These are phyloP conservation scores for Pinus albicaulis DNA, from an alignment of 75 land plant species.

Conservation along the genomic window DNA sequence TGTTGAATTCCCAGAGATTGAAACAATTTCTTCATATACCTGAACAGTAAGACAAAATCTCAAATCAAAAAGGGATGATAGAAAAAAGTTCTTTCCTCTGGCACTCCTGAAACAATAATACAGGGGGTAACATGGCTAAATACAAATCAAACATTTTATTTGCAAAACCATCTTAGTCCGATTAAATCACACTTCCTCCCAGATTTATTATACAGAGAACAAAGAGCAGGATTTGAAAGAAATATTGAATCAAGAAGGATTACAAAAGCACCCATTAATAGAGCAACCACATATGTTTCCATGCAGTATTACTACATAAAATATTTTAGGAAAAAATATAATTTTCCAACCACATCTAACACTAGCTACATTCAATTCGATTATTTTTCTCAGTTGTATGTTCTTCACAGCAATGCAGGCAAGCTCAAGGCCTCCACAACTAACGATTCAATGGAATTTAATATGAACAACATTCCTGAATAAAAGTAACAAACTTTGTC, in stretches of 20 bases:
- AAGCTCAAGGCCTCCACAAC: background rate
- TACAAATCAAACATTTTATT: background rate
- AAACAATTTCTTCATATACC: constrained; percentile 47
- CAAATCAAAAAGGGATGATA: no score
- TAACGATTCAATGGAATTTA: background rate
- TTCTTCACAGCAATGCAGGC: background rate
- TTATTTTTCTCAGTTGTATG: background rate
- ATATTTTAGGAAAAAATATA: background rate
- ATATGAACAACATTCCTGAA: background rate
- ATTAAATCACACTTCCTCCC: constrained; percentile 1
- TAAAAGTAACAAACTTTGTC: background rate
- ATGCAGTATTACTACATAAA: background rate
- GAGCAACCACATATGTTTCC: background rate
- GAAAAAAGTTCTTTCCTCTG: no score
- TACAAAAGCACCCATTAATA: background rate
- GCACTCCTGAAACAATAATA: no score
- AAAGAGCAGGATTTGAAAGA: background rate
- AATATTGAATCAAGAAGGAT: background rate
- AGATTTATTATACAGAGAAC: background rate
- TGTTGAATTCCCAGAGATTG: constrained; percentile 3
- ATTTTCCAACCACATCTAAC: background rate
- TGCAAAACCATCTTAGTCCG: background rate
- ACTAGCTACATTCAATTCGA: background rate
- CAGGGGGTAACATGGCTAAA: no score
- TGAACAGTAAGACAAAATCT: background rate